Evolutionary conservation across 768 basidiomycete species (phyloP).

Genomic region (Chalciporus chontae): DNA sequence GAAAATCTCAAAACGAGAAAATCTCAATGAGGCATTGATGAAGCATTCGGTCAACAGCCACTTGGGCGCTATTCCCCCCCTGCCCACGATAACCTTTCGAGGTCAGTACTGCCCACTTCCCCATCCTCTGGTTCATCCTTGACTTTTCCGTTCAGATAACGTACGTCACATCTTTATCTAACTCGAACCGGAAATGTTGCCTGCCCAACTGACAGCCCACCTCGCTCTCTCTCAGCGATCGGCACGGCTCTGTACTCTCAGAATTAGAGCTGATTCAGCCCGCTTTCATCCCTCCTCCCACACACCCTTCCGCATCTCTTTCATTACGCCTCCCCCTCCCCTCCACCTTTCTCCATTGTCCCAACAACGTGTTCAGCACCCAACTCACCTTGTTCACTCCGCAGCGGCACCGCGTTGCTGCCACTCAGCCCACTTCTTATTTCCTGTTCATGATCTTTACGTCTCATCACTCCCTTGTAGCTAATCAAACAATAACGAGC

Average conservation of each 20-base stretch:
- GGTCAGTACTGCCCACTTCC: constrained; percentile 25
- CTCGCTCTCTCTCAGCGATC: constrained; percentile 27
- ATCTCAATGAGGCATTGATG: constrained; percentile 10
- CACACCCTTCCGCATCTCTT: constrained; percentile 6
- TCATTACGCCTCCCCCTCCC: constrained; percentile 9
- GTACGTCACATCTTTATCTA: constrained; percentile 32
- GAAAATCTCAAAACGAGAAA: constrained; percentile 7
- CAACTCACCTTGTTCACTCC: constrained; percentile 7
- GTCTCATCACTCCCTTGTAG: constrained; percentile 8
- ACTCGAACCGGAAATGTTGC: constrained; percentile 29
- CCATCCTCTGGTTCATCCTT: constrained; percentile 8
- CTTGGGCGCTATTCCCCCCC: constrained; percentile 22
- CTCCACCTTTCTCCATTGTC: not conserved
- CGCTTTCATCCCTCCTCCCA: constrained; percentile 5
- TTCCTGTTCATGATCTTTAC: constrained; percentile 15
- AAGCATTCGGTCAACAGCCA: constrained; percentile 10
- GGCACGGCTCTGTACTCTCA: constrained; percentile 30
- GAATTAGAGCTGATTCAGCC: constrained; percentile 27
- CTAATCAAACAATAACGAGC: constrained; percentile 12
- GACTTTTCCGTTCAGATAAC: constrained; percentile 25
- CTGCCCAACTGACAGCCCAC: constrained; percentile 27
- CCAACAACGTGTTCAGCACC: constrained; percentile 20
- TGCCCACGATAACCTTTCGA: constrained; percentile 34
- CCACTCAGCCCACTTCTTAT: constrained; percentile 8
- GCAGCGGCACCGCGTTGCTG: constrained; percentile 21